Base-by-base conservation (phyloP, 2,329 filamentous ascomycete species). In the Zopfia rhizophila region DNA sequence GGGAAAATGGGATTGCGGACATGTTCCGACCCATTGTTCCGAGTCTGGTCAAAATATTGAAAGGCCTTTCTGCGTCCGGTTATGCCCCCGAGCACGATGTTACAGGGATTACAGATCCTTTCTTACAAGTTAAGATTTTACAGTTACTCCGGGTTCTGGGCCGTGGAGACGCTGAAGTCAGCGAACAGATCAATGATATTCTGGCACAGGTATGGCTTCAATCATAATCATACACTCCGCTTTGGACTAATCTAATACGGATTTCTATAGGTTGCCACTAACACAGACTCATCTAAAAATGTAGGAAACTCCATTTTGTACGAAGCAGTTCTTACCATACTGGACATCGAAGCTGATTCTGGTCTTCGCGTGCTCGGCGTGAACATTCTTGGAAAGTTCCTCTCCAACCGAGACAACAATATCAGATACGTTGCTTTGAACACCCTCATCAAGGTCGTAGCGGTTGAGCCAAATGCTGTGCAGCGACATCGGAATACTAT, bases 381-480 rank as follows among this genome's bases (percentile, higher is more conserved):
- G 60, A 99, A 99, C 69, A 99, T 99, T 56, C 84, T 99, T 17
- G 94, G 95, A 69, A 99, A 97, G 70, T 99, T 99, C 75, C 76
- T 99, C 52, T 88, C 92, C n/a, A 99, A 99, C 78, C 87, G 93
- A 61, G 94, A 99, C 75, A 99, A 99, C 80, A 99, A 99, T 69
- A 99, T 99, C 63, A 88, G 94, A 72, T 99, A 99, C 67, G 94
- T 99, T 38, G 94, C 94, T 13, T 80, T 99, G 38, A 99, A 99
- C 74, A 99, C 94, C 0, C 79, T 99, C 37, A 95, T 97, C 76
- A 97, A 97, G 74, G 94, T 99, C 13, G 94, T 99, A 33, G 94
- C 94, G 3, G 92, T 99, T 36, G 94, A 99, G 70, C 94, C 94
- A 11, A 97, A 97, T 69, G 94, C 94, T 3, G 94, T 99, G 2